These are phyloP conservation scores for Rhododendron vialii DNA, from an alignment of 148 eudicot species.

Conservation along the genomic window DNA sequence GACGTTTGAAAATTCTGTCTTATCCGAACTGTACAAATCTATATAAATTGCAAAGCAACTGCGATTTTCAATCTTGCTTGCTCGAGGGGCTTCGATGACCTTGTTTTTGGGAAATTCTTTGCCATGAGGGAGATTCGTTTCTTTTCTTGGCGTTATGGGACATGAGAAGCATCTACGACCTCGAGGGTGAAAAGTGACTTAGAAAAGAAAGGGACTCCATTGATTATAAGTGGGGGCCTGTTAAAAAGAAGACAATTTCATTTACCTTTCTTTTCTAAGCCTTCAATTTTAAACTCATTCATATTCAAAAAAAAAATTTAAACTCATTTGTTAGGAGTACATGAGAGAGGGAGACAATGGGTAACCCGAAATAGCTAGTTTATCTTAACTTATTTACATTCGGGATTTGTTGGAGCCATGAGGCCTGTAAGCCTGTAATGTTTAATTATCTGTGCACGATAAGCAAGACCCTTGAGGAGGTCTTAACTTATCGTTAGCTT, in stretches of 20 bases:
- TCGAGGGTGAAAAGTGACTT: constrained; percentile 15
- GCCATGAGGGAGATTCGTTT: not conserved
- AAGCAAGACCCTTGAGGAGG: too few relatives aligned
- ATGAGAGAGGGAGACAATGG: too few relatives aligned
- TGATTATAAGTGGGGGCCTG: constrained; percentile 19
- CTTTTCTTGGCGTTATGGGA: constrained; percentile 9
- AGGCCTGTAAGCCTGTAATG: too few relatives aligned
- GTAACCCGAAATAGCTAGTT: too few relatives aligned
- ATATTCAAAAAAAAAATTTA: too few relatives aligned
- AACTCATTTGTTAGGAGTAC: too few relatives aligned
- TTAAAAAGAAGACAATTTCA: not conserved
- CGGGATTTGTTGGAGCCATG: too few relatives aligned
- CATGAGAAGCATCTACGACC: constrained; percentile 24
- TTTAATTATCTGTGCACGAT: too few relatives aligned
- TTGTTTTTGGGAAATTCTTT: not conserved
- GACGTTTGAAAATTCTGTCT: too few relatives aligned
- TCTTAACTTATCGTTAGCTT: too few relatives aligned
- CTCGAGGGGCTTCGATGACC: not conserved
- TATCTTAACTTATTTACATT: too few relatives aligned
- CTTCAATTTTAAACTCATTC: too few relatives aligned
- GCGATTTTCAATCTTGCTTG: not conserved
- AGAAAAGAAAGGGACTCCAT: constrained; percentile 28
- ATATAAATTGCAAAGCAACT: not conserved
- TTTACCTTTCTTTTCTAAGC: not conserved
- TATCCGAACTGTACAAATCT: not conserved